A percentile compares a stretch with the other conserved stretches of the same genome.
These are phyloP conservation scores for Phytopythium ostracodes DNA, from an alignment of 352 stramenopile species.

Conservation along the genomic window DNA sequence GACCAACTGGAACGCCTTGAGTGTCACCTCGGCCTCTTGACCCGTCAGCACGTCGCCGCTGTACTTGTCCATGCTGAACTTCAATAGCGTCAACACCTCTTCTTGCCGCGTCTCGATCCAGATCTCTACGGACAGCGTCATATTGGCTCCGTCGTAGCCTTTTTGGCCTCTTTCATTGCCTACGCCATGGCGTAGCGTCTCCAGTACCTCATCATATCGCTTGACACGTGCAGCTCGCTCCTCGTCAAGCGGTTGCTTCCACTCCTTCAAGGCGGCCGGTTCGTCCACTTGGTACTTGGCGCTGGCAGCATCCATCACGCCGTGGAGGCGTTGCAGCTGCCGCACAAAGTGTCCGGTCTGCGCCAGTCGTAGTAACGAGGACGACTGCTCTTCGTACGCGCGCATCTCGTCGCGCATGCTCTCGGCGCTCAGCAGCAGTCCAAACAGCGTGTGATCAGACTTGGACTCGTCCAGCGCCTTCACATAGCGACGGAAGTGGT, in stretches of 20 bases:
- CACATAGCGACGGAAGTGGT: neutral
- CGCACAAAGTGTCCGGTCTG: neutral
- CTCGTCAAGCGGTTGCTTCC: neutral
- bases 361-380: neutral
- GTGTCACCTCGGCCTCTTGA: neutral
- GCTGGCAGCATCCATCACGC: neutral
- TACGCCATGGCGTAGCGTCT: neutral
- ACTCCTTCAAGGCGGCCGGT: neutral
- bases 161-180: neutral
- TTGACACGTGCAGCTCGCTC: neutral
- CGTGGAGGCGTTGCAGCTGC: neutral
- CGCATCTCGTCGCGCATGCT: neutral
- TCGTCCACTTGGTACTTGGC: neutral
- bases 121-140: neutral
- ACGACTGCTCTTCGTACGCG: neutral
- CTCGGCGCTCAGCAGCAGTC: neutral
- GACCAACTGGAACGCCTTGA: neutral
- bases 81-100: neutral
- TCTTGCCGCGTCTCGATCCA: neutral
- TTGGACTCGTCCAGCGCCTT: neutral
- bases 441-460: neutral
- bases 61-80: neutral
- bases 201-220: neutral
- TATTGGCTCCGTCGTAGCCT: constrained; percentile 6
- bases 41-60: neutral